A percentile compares a stretch with the other conserved stretches of the same genome.
These are phyloP conservation scores for Pseudomicrostroma phylloplanum DNA, from an alignment of 1,284 basidiomycete species.

Conservation along the genomic window DNA sequence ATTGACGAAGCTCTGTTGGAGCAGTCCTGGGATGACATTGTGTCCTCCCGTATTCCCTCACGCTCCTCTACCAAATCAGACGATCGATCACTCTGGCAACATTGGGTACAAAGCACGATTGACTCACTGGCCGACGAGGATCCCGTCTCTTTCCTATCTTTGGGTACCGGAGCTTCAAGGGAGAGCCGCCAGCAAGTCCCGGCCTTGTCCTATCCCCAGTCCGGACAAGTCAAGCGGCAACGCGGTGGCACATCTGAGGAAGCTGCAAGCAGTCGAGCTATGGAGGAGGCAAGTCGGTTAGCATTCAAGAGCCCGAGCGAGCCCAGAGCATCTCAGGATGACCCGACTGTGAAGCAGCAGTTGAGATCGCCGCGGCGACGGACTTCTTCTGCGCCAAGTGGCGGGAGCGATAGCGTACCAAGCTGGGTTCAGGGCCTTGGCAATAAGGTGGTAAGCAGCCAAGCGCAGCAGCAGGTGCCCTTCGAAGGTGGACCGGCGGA, in stretches of 20 bases:
- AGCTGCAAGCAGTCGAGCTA: neutral
- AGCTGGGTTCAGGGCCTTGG: neutral
- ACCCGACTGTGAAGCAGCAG: neutral
- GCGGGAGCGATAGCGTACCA: neutral
- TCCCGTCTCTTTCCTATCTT: neutral
- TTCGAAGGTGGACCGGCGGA: neutral
- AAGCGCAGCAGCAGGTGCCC: neutral
- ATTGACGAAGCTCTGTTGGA: neutral
- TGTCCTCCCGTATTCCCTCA: slow-evolving; percentile 1
- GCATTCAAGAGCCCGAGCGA: neutral
- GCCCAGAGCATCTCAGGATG: neutral
- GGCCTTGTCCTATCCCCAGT: neutral
- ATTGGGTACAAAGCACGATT: neutral
- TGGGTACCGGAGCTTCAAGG: neutral
- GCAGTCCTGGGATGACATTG: slow-evolving; percentile 1
- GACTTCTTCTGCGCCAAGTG: neutral
- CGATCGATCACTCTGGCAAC: slow-evolving; percentile 1
- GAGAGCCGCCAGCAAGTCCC: neutral
- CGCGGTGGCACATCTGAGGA: neutral
- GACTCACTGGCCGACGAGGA: neutral
- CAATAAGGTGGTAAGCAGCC: neutral
- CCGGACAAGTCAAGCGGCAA: neutral
- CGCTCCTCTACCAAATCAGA: neutral
- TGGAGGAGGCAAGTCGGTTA: neutral
- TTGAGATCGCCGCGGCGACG: neutral